Evolutionary conservation across 2,329 filamentous ascomycete species (phyloP).

Genomic region (Ophiostoma quercus): DNA sequence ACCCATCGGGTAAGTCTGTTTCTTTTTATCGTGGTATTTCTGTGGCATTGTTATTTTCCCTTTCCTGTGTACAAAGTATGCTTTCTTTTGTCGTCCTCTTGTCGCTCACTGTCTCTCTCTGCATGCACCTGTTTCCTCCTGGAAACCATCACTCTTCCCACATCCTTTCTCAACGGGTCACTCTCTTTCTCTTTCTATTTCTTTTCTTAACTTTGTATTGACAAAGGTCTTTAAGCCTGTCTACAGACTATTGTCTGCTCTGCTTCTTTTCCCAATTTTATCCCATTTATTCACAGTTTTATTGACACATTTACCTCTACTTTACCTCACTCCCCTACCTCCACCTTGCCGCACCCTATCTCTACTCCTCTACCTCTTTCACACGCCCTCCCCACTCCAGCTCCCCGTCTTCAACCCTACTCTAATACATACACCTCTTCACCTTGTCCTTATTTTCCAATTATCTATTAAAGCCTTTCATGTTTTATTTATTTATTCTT

Average conservation of each 20-base stretch:
- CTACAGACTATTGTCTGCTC: neutral
- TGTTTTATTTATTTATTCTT: conserved; percentile 14
- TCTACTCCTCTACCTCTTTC: neutral
- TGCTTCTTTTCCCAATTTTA: neutral
- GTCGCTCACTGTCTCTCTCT: neutral
- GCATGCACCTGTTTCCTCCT: neutral
- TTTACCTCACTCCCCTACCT: conserved; percentile 10
- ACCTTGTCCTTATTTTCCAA: conserved; percentile 10
- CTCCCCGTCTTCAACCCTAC: neutral
- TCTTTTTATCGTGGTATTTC: conserved; percentile 4
- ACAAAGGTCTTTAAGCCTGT: neutral
- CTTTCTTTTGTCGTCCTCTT: conserved; percentile 7
- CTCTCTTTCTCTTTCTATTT: neutral
- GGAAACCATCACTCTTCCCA: neutral
- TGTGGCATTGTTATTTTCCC: neutral
- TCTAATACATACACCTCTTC: conserved; percentile 17
- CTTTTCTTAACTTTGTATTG: neutral
- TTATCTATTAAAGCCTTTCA: neutral
- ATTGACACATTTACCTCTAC: neutral
- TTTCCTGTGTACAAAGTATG: neutral
- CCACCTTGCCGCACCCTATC: neutral
- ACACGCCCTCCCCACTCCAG: conserved; percentile 15
- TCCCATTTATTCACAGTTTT: neutral
- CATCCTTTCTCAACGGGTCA: neutral
- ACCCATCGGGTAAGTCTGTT: conserved; percentile 23